Evolutionary conservation across 495 filamentous ascomycete species (phyloP), one percentile per base, ranked within the genome.

Genomic region (Thozetella sp.): DNA sequence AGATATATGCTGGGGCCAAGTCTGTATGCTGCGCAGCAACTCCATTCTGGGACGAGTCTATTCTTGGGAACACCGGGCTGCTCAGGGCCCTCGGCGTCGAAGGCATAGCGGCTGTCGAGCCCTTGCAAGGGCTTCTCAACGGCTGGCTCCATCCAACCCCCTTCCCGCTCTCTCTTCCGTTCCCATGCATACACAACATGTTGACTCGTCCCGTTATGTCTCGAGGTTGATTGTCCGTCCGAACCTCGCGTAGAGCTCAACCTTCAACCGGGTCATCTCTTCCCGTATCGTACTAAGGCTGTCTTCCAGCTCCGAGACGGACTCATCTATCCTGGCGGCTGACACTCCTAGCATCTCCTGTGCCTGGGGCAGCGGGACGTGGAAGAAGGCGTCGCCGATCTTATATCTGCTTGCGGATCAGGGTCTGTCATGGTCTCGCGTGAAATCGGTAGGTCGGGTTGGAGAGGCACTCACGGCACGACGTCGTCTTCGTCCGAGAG

Each of bases 201-300:
- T 40, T 46, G 40, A 55, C 53, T 52, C 50, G 3, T 56, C 57
- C 25, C 54, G 51, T 86, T 79, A 97, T 64, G 90, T 91, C 74
- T 99, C 94, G 63, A 99, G 76, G 70, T 99, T 99, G 79, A 99
- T 97, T 67, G 91, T 95, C 64, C 88, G 84, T 12, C 94, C 94
- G 77, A 99, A 97, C 55, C 96, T 86, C 27, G 92, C 94, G 76
- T 99, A 99, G 61, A 99, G 75, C 54, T 89, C 86, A 37, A 94
- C 88, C 81, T 99, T 99, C 57, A 99, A 77, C 69, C 88, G 79
- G 58, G 85, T 81, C 92, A 97, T 90, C 65, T 96, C 90, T 48
- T 94, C 92, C n/a, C 88, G 86, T 37, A 93, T 78, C 9, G 76
- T 82, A 51, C 83, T 75, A 25, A 98, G 73, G 61, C 86, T 88